Conservation (phyloP, 2,329 filamentous ascomycete species). For the Kalaharituber pfeilii region DNA sequence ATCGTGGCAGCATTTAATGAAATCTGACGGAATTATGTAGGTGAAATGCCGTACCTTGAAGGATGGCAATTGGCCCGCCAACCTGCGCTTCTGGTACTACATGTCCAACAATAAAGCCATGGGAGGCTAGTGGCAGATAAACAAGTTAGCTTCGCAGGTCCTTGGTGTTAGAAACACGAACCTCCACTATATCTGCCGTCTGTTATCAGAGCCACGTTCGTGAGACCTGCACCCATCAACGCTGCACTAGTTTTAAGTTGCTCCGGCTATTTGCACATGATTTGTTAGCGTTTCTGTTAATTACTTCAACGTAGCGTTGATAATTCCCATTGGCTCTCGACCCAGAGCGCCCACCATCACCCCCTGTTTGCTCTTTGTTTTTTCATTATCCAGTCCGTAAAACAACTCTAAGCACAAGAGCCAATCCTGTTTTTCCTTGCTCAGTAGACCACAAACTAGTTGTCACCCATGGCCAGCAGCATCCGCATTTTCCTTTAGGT, state of each 20-base stretch:
- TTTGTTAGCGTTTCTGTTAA: slow-evolving; percentile 14
- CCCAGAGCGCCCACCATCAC: neutral
- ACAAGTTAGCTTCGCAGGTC: neutral
- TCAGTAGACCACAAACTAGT: neutral
- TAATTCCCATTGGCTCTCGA: neutral
- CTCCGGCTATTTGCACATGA: slow-evolving; percentile 40
- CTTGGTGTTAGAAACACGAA: slow-evolving; percentile 26
- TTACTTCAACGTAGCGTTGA: neutral
- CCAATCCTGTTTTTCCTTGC: neutral
- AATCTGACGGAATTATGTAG: neutral
- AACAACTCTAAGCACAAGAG: neutral
- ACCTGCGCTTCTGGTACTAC: slow-evolving; percentile 79
- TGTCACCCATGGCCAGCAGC: too few species aligned
- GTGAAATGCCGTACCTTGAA: slow-evolving; percentile 29
- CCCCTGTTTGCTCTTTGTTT: neutral
- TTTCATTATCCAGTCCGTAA: neutral
- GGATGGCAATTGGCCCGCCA: slow-evolving; percentile 73
- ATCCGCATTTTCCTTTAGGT: too few species aligned
- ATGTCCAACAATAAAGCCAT: slow-evolving; percentile 68
- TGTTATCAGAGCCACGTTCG: slow-evolving; percentile 75
- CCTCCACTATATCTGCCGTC: slow-evolving; percentile 82
- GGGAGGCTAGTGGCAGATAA: slow-evolving; percentile 26
- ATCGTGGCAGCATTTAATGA: neutral
- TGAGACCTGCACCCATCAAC: slow-evolving; percentile 76
- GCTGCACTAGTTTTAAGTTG: slow-evolving; percentile 76